Evolutionary conservation across 768 basidiomycete genomes (phyloP), one percentile per base, ranked within the genome.

Genomic region (Tulasnella sp.): DNA sequence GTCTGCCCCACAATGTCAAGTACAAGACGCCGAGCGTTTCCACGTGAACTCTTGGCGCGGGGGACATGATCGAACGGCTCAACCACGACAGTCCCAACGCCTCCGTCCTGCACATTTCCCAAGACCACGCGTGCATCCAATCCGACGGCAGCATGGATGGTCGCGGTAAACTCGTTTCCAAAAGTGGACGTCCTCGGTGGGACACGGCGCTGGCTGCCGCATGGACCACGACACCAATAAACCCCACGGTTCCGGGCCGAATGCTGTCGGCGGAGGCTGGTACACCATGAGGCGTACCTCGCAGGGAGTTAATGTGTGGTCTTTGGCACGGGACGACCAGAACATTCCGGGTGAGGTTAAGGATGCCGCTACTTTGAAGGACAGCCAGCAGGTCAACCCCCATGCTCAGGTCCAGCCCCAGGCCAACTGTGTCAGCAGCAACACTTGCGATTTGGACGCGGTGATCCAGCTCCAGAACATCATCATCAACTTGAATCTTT

Each of bases 61-160:
- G 37, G 37, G 37, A 82, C 42, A 16, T 83, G 88, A 54, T 81
- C 84, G 41, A 88, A 89, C 81, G 82, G 86, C 46, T 77, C 69
- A 82, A 82, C 76, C 48, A 81, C 72, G 74, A 82, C 46, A 46
- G 79, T n/a, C 54, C 82, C 34, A 78, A 77, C 46, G 58, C 34
- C 37, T 76, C 73, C 31, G 73, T 54, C n/a, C 75, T 81, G 9
- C 79, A 81, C 54, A 80, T 82, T 34, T 22, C 75, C n/a, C 4
- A 72, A 88, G 90, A 88, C 0, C 92, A 91, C 85, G 88, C 88
- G 16, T 91, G 91, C 11, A 91, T 91, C 89, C 89, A 90, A 22
- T 79, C 84, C 22, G 42, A 42, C 3, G 84, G 83, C 2, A 88
- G 18, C n/a, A 58, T 58, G 54, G 18, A 18, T 16, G 48, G 9